phyloP scores from a whole-genome alignment of 179 eudicot genomes.

The Silene noctiflora region DNA sequence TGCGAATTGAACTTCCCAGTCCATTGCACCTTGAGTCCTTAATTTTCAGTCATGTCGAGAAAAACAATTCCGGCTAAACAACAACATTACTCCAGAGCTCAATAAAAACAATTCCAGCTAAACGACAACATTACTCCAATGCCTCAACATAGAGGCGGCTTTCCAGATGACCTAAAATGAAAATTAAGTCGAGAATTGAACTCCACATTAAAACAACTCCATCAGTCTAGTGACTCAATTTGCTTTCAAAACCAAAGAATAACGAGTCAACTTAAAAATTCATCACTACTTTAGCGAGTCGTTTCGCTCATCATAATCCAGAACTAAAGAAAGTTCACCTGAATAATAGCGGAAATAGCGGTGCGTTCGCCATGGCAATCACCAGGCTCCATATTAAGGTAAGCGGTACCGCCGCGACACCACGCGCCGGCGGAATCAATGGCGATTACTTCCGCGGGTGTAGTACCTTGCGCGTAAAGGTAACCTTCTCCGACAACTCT shows the following conservation, averaged over 20 bases:
- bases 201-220: background rate
- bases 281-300: too few relatives aligned
- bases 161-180: too few relatives aligned
- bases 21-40: background rate
- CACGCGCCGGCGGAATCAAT: conserved; percentile 65
- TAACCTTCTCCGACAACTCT: conserved; percentile 72
- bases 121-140: background rate
- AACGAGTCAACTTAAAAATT: too few relatives aligned
- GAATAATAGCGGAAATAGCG: conserved; percentile 66
- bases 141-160: too few relatives aligned
- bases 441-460: conserved; percentile 81
- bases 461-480: conserved; percentile 85
- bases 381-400: conserved; percentile 89
- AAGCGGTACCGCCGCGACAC: conserved; percentile 76
- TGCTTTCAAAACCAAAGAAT: too few relatives aligned
- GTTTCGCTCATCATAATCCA: background rate
- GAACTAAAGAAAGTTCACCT: conserved; percentile 34
- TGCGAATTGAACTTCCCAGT: background rate
- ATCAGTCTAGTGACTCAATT: background rate
- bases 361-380: conserved; percentile 75
- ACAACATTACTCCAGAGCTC: background rate
- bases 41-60: background rate
- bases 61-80: background rate
- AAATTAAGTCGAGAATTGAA: too few relatives aligned
- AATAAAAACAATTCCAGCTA: background rate